phyloP scores from a whole-genome alignment of 345 rosid genomes.

The Eucalyptus sideroxylon region DNA sequence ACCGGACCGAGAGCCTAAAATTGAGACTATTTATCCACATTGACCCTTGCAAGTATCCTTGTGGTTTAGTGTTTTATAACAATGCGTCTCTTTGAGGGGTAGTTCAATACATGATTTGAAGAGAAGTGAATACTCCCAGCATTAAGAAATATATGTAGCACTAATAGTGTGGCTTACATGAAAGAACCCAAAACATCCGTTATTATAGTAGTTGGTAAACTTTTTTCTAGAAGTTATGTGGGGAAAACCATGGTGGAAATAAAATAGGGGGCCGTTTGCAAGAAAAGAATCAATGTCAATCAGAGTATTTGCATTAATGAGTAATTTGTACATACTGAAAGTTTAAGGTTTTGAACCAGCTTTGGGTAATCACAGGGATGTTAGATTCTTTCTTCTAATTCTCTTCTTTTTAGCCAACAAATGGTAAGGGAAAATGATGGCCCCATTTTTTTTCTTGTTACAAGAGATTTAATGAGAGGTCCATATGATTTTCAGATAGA shows the following conservation, averaged over 20 bases:
- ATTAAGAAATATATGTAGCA: not conserved
- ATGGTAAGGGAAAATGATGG: not conserved
- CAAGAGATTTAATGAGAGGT: not conserved
- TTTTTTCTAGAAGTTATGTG: not conserved
- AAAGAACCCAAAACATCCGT: not conserved
- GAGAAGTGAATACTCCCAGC: not conserved
- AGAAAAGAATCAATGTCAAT: not conserved
- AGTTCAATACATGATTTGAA: not conserved
- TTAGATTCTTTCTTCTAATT: not conserved
- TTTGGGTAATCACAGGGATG: not conserved
- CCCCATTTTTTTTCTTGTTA: not conserved
- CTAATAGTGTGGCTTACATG: not conserved
- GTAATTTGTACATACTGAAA: not conserved
- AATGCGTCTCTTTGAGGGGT: not conserved
- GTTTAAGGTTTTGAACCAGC: not conserved
- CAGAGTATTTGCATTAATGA: not conserved
- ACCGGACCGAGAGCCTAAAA: not conserved
- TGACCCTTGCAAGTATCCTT: constrained; percentile 89
- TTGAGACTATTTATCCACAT: constrained; percentile 70
- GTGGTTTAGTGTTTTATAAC: not conserved
- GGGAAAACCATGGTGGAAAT: not conserved
- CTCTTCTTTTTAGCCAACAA: not conserved
- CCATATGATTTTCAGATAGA: not conserved
- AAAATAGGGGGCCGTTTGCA: not conserved
- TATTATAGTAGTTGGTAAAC: not conserved